Evolutionary conservation across 2,329 filamentous ascomycete genomes (phyloP).

Genomic region (Alternaria arborescens): DNA sequence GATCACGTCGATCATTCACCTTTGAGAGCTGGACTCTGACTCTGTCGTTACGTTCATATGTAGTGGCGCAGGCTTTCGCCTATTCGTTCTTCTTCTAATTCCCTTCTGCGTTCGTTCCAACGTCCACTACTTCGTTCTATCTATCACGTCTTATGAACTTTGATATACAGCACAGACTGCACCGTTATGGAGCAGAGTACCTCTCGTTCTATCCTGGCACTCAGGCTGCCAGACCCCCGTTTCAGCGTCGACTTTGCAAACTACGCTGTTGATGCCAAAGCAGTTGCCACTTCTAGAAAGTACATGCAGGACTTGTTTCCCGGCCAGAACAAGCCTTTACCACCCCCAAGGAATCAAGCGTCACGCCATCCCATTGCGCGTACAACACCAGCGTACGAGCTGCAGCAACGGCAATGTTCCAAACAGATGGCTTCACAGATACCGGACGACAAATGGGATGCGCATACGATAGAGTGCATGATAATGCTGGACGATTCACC

Average conservation of each 20-base stretch:
- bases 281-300: constrained; percentile 12
- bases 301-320: constrained; percentile 13
- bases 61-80: constrained; percentile 10
- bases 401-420: neutral
- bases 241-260: constrained; percentile 34
- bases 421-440: neutral
- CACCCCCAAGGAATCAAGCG: neutral
- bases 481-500: constrained; percentile 11
- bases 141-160: neutral
- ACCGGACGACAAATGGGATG: constrained; percentile 2
- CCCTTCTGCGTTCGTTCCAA: neutral
- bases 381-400: neutral
- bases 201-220: constrained; percentile 25
- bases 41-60: constrained; percentile 7
- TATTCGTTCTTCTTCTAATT: neutral
- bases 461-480: constrained; percentile 5
- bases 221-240: constrained; percentile 34
- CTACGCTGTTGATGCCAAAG: constrained; percentile 17
- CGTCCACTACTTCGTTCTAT: neutral
- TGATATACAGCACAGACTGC: neutral
- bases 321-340: constrained; percentile 16
- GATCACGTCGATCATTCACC: constrained; percentile 5
- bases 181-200: constrained; percentile 25
- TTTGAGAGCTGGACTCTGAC: constrained; percentile 15
- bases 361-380: neutral